Conservation (phyloP, 192 early-diverging fungal genomes). For the Rhizophlyctis rosea region DNA sequence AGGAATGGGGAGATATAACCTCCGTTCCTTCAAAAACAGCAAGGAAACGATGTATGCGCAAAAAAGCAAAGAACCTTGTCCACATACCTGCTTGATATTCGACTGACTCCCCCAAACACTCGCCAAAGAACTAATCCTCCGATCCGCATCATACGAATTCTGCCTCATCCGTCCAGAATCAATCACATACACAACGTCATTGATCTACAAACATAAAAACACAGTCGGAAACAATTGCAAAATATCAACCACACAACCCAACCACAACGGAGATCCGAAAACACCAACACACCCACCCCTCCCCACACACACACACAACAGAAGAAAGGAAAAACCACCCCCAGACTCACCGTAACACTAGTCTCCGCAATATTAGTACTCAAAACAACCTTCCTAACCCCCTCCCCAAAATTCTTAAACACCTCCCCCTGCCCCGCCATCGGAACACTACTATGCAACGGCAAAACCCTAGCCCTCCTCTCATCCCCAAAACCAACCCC, state of each 20-base stretch:
- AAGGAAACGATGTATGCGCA: constrained; percentile 6
- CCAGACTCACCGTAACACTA: constrained; percentile 79
- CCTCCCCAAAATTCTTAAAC: constrained; percentile 55
- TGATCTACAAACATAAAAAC: constrained; percentile 35
- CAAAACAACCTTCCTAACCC: constrained; percentile 71
- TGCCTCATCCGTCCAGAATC: constrained; percentile 72
- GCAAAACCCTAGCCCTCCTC: constrained; percentile 28
- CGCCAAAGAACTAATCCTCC: constrained; percentile 37
- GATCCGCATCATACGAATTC: constrained; percentile 53
- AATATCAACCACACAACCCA: neutral
- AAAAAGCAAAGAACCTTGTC: no score
- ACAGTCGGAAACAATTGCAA: constrained; percentile 2
- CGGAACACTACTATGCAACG: constrained; percentile 68
- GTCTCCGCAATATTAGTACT: constrained; percentile 85
- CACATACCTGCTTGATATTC: constrained; percentile 41
- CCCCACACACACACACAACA: constrained; percentile 33
- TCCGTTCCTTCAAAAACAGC: constrained; percentile 49
- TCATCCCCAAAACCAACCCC: constrained; percentile 49
- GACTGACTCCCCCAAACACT: constrained; percentile 38
- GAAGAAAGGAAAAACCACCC: no score
- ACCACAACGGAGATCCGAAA: constrained; percentile 33
- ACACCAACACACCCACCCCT: constrained; percentile 56
- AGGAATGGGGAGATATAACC: constrained; percentile 41
- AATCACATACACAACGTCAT: constrained; percentile 77
- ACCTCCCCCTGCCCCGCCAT: constrained; percentile 68